These are phyloP conservation scores for Shiraia bambusicola DNA, from an alignment of 2,329 filamentous ascomycete species.

Conservation along the genomic window DNA sequence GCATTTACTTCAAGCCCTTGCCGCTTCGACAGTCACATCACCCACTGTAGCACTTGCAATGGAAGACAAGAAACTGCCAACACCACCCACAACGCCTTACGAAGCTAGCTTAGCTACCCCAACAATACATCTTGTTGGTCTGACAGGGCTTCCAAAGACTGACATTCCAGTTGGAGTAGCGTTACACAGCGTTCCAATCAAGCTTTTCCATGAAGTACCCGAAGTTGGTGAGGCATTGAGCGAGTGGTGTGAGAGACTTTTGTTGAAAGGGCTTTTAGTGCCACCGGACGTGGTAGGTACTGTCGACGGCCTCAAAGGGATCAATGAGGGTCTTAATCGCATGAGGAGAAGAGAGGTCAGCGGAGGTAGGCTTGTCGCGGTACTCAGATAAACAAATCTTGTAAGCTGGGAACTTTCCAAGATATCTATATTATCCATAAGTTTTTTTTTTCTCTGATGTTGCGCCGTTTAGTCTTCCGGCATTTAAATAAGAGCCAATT, in stretches of 20 bases:
- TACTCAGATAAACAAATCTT: conserved; percentile 5
- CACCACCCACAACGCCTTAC: conserved; percentile 33
- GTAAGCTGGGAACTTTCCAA: no score
- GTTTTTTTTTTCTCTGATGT: no score
- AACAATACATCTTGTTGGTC: conserved; percentile 61
- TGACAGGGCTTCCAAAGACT: conserved; percentile 67
- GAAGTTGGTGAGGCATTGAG: conserved; percentile 64
- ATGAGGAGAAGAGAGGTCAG: conserved; percentile 67
- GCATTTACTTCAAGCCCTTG: conserved; percentile 58
- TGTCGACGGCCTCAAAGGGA: conserved; percentile 62
- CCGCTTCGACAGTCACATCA: conserved; percentile 22
- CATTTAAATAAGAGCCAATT: no score
- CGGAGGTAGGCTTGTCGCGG: conserved; percentile 64
- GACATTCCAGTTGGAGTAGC: conserved; percentile 47
- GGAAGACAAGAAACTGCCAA: conserved; percentile 18
- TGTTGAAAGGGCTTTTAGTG: conserved; percentile 55
- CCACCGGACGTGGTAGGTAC: conserved; percentile 67
- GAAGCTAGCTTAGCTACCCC: conserved; percentile 26
- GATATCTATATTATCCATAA: no score
- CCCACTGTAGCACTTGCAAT: conserved; percentile 11
- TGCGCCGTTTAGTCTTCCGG: no score
- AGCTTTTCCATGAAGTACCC: conserved; percentile 70
- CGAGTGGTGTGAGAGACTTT: conserved; percentile 67
- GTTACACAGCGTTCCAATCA: conserved; percentile 71
- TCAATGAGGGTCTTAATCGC: conserved; percentile 68